Base-by-base conservation (phyloP, 2,329 filamentous ascomycete species). In the Curvularia verruculosa region DNA sequence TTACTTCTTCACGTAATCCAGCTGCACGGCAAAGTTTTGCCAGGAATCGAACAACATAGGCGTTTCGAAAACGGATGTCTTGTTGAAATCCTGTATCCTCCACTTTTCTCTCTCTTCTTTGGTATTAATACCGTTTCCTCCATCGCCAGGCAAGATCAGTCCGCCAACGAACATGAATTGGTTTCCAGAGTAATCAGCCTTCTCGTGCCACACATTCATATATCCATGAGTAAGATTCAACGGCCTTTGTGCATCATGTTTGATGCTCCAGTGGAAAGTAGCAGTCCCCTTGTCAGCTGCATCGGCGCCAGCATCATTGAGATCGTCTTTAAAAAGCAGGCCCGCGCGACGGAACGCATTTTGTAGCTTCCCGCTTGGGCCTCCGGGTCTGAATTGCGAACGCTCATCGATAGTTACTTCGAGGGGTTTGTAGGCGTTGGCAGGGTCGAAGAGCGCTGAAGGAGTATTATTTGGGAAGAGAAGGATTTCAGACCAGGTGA, bases 151-250 rank as follows among this genome's bases (percentile, higher is more conserved):
- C 21, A 71, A 40, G 36, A 71, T 54, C n/a, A 69, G 50, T 0
- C 68, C 69, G 0, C 59, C 63, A 1, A 64, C 55, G 37, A 71
- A 69, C 4, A 54, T 63, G 21, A 69, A 71, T 29, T 72, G 68
- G 26, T 71, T 72, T 3, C 65, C 66, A 1, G 40, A 40, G 26
- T 65, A 71, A 49, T 70, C 68, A 6, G 65, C 65, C 40, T 55
- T 60, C 54, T 71, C 68, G 43, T 71, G 68, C 67, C 66, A 71
- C 18, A 70, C 64, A 28, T 69, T 70, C 67, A 71, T 69, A 49
- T 71, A 72, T 49, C 71, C 70, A 50, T 72, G 70, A 8, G 55
- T 66, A 13, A 72, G 37, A 45, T 72, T 72, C 37, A 71, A 18
- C 10, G 57, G 43, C 23, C 53, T 56, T 3, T 26, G 44, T 2